Evolutionary conservation across 2,329 filamentous ascomycete genomes (phyloP), one percentile per base, ranked within the genome.

Genomic region (Hortaea sp.): DNA sequence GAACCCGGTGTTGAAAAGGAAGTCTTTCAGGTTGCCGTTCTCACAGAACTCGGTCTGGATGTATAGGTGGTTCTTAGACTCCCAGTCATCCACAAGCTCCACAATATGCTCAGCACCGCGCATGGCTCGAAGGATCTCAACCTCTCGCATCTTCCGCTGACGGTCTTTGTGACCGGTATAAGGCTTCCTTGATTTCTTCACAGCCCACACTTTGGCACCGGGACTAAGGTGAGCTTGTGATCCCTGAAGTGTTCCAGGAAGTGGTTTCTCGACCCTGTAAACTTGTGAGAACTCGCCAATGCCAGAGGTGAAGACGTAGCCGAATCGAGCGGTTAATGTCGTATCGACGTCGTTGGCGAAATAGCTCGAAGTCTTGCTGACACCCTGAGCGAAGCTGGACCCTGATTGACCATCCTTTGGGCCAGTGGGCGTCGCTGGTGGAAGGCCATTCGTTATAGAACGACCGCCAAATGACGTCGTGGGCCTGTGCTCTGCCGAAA

Each of bases 1-100:
- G 50, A 83, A 76, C 27, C 92, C 92, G 49, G 88, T 80, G 48
- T 84, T 79, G n/a, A 79, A 77, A 29, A 98, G 74, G 62, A 97
- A 98, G 11, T 81, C 76, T 62, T 94, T 85, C 39, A 98, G 71
- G 50, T 87, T 94, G 11, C 92, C 92, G 63, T 95, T 88, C 63
- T 95, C 89, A 60, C 92, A 98, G 63, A 83, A 97, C 62, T 98
- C 92, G 0, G 90, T 97, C 69, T 97, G 90, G 50, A 98, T 97
- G 69, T 95, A 98, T 7, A 98, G 77, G 61, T 90, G 82, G 47
- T 78, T 78, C 55, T 86, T 80, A 49, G 84, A 76, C 66, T 95
- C 90, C 92, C 92, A 98, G 62, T 82, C 83, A 57, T 94, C 82
- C 45, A 88, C 74, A 55, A 90, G 85, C 52, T 85, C 81, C 44